Evolutionary conservation across 78 protist species (phyloP), one percentile per base, ranked within the genome.

Genomic region (Dictyostelium capitatum): DNA sequence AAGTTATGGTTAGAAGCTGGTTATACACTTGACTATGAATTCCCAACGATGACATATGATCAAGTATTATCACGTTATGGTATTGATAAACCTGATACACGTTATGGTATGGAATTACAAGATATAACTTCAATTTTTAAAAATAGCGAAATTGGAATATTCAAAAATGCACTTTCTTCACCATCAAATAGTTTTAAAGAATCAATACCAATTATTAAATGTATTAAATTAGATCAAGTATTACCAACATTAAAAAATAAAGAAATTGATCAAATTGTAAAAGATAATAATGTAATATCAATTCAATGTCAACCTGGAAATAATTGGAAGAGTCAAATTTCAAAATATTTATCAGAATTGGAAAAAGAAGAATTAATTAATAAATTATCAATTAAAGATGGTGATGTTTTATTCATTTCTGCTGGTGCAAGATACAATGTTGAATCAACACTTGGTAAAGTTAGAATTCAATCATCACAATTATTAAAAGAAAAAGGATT

Each of bases 31-130:
- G 19, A 50, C 17, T 37, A 70, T 32, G 43, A 84, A 25, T 64
- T 74, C 81, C 91, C 83, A 6, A 53, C n/a, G 17, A 17, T 20
- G 5, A 77, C 89, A 1, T 77, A 80, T 23, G 82, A 30, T 17
- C 82, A 90, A 30, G 98, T 95, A 30, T 69, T 96, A 48, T 48
- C 69, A n/a, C 51, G 9, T 1, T 83, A 77, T 64, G 92, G 97
- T 30, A 80, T 89, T 3, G 97, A 89, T 65, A 97, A 97, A 59
- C 98, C 98, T 14, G 98, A 97, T 54, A 53, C 85, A 12, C 75
- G 98, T 11, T 97, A 91, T 23, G 97, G 64, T 46, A 25, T 95
- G 70, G 50, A 80, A 69, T 28, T 96, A 0, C 0, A 20, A 11
- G 95, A 91, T 50, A 51, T 92, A 0, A 62, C 94, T 0, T 15